A percentile compares a stretch with the other conserved stretches of the same genome.
phyloP scores from a whole-genome alignment of 2,329 filamentous ascomycete species.

The Harringtonia lauricola region DNA sequence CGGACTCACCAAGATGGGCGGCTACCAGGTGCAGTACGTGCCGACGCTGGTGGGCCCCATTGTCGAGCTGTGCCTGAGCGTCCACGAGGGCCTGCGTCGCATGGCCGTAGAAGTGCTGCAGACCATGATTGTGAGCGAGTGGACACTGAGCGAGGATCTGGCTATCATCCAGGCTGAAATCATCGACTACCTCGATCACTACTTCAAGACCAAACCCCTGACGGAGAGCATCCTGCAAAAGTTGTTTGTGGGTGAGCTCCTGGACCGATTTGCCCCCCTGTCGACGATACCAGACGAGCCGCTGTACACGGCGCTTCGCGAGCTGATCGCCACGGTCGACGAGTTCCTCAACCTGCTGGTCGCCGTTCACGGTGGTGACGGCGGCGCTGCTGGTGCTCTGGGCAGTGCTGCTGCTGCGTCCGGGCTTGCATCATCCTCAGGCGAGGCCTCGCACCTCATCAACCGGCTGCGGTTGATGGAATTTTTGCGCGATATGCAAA shows the following conservation, averaged over 20 bases:
- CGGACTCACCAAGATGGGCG: conserved; percentile 74
- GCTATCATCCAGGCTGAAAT: conserved; percentile 90
- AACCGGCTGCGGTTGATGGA: conserved; percentile 89
- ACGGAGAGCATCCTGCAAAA: conserved; percentile 88
- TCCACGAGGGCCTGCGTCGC: conserved; percentile 79
- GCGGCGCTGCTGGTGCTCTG: conserved; percentile 19
- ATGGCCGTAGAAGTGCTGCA: conserved; percentile 91
- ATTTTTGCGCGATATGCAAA: conserved; percentile 91
- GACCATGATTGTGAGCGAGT: conserved; percentile 98
- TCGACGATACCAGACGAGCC: conserved; percentile 56
- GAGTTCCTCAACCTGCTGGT: conserved; percentile 86
- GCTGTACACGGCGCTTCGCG: conserved; percentile 64
- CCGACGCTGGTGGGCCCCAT: conserved; percentile 84
- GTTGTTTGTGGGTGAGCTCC: conserved; percentile 76
- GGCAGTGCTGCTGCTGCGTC: not conserved
- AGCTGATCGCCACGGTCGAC: conserved; percentile 74
- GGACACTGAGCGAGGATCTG: conserved; percentile 88
- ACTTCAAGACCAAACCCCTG: conserved; percentile 82
- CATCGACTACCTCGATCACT: conserved; percentile 81
- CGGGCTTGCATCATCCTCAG: conserved; percentile 17
- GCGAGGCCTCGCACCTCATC: conserved; percentile 72
- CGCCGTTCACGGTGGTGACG: conserved; percentile 72
- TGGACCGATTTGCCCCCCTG: conserved; percentile 68
- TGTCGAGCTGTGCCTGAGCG: conserved; percentile 86
- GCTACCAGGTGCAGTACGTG: conserved; percentile 97